phyloP scores from a whole-genome alignment of 192 early-diverging fungal genomes.

The Linnemannia exigua region DNA sequence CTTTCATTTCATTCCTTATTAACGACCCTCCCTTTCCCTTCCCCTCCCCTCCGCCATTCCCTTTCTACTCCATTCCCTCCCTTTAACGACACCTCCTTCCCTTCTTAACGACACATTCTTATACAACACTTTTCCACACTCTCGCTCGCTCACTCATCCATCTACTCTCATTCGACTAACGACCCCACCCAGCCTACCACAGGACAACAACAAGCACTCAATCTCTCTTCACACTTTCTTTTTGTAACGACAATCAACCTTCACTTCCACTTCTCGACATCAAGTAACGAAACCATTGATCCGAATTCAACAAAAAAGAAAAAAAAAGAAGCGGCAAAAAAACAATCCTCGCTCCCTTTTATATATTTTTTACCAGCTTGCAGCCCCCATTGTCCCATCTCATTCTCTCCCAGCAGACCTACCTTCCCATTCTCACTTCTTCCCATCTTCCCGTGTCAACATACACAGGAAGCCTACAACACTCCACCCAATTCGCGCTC shows the following conservation, averaged over 20 bases:
- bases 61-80: not conserved
- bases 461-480: no score
- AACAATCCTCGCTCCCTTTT: conserved; percentile 3
- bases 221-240: not conserved
- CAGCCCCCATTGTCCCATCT: not conserved
- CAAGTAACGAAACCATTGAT: conserved; percentile 1
- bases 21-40: conserved; percentile 3
- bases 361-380: conserved; percentile 16
- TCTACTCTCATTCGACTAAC: not conserved
- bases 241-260: conserved; percentile 4
- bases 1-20: not conserved
- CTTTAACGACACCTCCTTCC: conserved; percentile 10
- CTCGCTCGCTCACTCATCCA: not conserved
- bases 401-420: not conserved
- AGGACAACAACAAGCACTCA: not conserved
- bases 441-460: conserved; percentile 13
- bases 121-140: not conserved
- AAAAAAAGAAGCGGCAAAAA: not conserved
- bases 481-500: not conserved
- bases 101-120: conserved; percentile 7
- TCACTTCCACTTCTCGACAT: not conserved
- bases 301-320: not conserved
- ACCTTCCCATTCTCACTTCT: not conserved
- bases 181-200: conserved; percentile 20
- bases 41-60: not conserved